Base-by-base conservation (phyloP, 164 flowering plant genomes). In the Sextonia rubra region DNA sequence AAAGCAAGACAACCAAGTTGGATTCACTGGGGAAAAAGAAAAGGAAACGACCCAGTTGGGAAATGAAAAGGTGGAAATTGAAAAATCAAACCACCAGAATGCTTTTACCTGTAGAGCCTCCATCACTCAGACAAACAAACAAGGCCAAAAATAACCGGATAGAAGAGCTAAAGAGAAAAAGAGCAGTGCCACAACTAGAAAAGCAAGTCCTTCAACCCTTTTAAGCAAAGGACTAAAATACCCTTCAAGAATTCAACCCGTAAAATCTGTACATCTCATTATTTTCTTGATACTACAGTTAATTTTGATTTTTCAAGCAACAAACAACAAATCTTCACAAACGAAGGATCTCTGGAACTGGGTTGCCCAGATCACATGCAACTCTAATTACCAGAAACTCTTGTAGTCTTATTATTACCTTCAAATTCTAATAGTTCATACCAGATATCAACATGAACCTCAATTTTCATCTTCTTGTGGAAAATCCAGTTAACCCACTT, bases 231-330 rank as follows among this genome's bases (percentile, higher is more conserved):
- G 67, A 64, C 67, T 29, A 26, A 26, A 64, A 64, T 64, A 32
- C 67, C 67, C 44, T 29, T 3, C 1, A 25, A 22, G 14, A 37
- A 15, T 25, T 23, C 27, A 24, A 24, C 58, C 58, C 17, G 4
- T 15, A 52, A 47, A 2, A 52, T 52, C 58, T 52, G 18, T 17
- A 52, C 64, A 61, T 25, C 8, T 61, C 64, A 22, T 2, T 15
- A 52, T 15, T 26, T 26, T 26, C 22, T 61, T 64, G 15, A 56
- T 69, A 1, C 26, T 69, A 8, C 3, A 62, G 72, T 29, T 64
- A 69, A 37, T 58, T 55, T 69, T 62, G 56, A 69, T 58, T 69
- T 56, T 20, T 20, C n/a, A 52, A 18, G 58, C n/a, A 52, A 52
- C 58, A 52, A 52, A 52, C 9, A 0, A 32, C 8, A 32, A 32